Conservation (phyloP, 176 grass and related monocot genomes). For the Sorghum bicolor region DNA sequence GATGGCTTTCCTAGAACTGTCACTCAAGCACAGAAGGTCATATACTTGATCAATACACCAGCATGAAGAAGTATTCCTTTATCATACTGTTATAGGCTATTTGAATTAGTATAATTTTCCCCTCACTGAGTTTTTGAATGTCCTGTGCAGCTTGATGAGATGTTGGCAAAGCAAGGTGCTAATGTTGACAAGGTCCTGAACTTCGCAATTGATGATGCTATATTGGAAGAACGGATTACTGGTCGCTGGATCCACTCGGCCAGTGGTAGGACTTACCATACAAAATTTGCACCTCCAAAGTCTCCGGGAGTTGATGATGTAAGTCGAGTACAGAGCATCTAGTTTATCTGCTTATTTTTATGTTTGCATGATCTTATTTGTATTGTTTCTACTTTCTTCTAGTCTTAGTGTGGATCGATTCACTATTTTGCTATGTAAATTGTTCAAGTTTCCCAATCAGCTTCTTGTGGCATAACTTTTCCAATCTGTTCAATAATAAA, state of each 20-base stretch:
- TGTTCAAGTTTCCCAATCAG: neutral
- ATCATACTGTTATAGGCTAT: neutral
- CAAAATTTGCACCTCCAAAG: conserved; percentile 94
- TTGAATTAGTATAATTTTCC: neutral
- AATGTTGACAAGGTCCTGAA: conserved; percentile 95
- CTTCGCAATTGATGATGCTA: conserved; percentile 86
- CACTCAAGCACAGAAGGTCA: conserved; percentile 89
- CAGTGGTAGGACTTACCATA: conserved; percentile 92
- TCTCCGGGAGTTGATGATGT: conserved; percentile 81
- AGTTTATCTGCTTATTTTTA: neutral
- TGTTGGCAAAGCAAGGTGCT: conserved; percentile 73
- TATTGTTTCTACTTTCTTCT: neutral
- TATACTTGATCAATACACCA: neutral
- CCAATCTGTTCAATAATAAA: neutral
- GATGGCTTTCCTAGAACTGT: conserved; percentile 96
- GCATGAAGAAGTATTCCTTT: too few species aligned
- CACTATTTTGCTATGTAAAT: neutral
- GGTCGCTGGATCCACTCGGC: conserved; percentile 90
- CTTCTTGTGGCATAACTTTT: neutral
- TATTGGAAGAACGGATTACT: conserved; percentile 95
- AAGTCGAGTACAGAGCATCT: conserved; percentile 28
- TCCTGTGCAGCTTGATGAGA: conserved; percentile 69
- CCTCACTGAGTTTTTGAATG: neutral
- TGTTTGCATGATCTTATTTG: neutral
- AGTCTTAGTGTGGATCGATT: neutral